Conservation (phyloP, 1,284 basidiomycete genomes). For the Moesziomyces antarcticus region DNA sequence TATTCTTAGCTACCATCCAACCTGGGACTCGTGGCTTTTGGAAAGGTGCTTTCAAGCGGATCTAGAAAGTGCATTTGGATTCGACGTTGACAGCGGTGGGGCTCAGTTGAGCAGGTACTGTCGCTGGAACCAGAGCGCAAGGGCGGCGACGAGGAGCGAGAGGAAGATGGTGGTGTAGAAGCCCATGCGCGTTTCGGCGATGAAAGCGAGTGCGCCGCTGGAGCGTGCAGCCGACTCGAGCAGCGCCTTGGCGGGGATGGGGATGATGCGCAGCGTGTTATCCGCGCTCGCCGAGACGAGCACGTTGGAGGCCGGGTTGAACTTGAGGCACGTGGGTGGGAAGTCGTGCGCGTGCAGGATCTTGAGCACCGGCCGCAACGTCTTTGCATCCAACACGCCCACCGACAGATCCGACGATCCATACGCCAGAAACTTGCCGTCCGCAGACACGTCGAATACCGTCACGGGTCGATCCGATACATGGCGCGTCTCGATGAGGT, state of each 20-base stretch:
- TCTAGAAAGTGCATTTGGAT: too few relatives aligned
- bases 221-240: slow-evolving; percentile 15
- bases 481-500: slow-evolving; percentile 53
- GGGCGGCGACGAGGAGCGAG: slow-evolving; percentile 31
- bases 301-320: slow-evolving; percentile 83
- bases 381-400: slow-evolving; percentile 83
- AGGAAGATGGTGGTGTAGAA: slow-evolving; percentile 49
- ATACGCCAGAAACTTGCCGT: slow-evolving; percentile 84
- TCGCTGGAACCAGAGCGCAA: slow-evolving; percentile 35
- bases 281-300: slow-evolving; percentile 93
- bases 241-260: slow-evolving; percentile 65
- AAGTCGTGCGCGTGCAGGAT: slow-evolving; percentile 96
- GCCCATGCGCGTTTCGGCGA: slow-evolving; percentile 44
- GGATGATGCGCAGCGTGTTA: slow-evolving; percentile 83
- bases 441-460: slow-evolving; percentile 68
- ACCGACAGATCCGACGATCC: slow-evolving; percentile 89
- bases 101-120: slow-evolving; percentile 32
- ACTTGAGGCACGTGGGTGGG: slow-evolving; percentile 87
- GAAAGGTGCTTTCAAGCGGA: too few relatives aligned
- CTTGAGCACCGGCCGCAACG: slow-evolving; percentile 80
- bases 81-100: too few relatives aligned
- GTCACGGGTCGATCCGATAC: slow-evolving; percentile 64
- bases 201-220: slow-evolving; percentile 32
- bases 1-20: slow-evolving; percentile 12
- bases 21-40: background rate